phyloP scores from a whole-genome alignment of 805 yeast species.

The Maudiozyma bulderi region DNA sequence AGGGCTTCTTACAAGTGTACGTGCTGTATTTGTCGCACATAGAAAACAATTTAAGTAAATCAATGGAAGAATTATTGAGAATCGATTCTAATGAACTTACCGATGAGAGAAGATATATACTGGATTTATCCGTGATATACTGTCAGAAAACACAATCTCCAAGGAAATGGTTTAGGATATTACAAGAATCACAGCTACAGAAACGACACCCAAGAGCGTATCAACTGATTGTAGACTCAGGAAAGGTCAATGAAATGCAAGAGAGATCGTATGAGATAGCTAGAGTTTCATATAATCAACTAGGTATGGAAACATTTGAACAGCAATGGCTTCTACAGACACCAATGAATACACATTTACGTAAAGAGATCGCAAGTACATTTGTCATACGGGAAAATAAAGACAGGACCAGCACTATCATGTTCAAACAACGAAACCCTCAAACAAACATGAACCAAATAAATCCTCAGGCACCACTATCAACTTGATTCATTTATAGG shows the following conservation, averaged over 20 bases:
- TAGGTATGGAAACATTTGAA: conserved; percentile 8
- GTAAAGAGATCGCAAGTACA: neutral
- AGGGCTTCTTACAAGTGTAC: conserved; percentile 7
- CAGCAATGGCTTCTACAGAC: conserved; percentile 9
- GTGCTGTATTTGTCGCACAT: conserved; percentile 15
- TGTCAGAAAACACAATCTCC: conserved; percentile 1
- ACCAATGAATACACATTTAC: neutral
- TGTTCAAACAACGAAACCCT: conserved; percentile 5
- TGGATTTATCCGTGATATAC: conserved; percentile 3
- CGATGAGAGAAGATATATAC: neutral
- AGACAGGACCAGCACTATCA: conserved; percentile 6
- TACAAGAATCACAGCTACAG: conserved; percentile 1
- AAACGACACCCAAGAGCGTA: conserved; percentile 1
- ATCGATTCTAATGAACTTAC: no score
- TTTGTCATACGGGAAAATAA: conserved; percentile 4
- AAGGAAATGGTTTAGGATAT: conserved; percentile 11
- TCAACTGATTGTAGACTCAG: conserved; percentile 8
- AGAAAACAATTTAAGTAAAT: conserved; percentile 10
- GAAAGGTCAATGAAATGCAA: conserved; percentile 12
- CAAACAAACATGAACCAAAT: no score
- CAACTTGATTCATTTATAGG: neutral
- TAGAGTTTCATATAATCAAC: conserved; percentile 15
- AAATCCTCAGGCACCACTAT: neutral
- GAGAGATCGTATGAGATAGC: conserved; percentile 6
- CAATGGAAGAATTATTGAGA: conserved; percentile 2